Evolutionary conservation across 148 eudicot species (phyloP).

Genomic region (Salicornia ramosissima): DNA sequence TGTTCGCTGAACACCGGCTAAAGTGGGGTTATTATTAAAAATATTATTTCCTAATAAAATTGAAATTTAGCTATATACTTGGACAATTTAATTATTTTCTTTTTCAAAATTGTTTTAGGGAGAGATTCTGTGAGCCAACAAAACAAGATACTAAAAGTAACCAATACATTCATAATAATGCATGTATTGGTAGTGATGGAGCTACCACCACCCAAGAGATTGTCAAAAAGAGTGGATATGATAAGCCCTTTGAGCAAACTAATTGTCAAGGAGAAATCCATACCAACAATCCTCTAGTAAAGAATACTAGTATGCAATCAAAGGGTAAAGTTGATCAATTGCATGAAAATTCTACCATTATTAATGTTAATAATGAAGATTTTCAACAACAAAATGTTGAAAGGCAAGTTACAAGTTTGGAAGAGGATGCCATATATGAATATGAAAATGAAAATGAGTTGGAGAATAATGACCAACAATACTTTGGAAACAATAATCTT

Average conservation of each 20-base stretch:
- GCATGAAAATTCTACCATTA: background rate
- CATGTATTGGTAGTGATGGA: background rate
- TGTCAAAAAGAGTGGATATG: background rate
- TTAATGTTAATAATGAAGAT: slow-evolving; percentile 16
- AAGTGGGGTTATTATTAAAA: too few species aligned
- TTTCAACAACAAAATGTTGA: slow-evolving; percentile 17
- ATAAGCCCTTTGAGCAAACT: background rate
- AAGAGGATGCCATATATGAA: slow-evolving; percentile 1
- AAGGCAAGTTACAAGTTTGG: slow-evolving; percentile 5
- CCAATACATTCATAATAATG: too few species aligned
- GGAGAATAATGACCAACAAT: background rate
- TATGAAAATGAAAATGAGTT: slow-evolving; percentile 26
- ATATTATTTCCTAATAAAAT: too few species aligned
- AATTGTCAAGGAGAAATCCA: slow-evolving; percentile 12
- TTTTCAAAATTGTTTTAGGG: too few species aligned
- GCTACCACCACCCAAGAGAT: background rate
- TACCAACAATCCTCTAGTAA: background rate
- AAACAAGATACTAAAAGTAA: too few species aligned
- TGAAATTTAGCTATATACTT: too few species aligned
- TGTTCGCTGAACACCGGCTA: too few species aligned
- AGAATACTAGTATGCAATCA: background rate
- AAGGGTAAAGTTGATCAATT: background rate
- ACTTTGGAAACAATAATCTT: slow-evolving; percentile 28
- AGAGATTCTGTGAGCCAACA: too few species aligned
- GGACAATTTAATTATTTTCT: too few species aligned